Conservation (phyloP, 2,329 filamentous ascomycete species). For the Leptographium radiaticola region DNA sequence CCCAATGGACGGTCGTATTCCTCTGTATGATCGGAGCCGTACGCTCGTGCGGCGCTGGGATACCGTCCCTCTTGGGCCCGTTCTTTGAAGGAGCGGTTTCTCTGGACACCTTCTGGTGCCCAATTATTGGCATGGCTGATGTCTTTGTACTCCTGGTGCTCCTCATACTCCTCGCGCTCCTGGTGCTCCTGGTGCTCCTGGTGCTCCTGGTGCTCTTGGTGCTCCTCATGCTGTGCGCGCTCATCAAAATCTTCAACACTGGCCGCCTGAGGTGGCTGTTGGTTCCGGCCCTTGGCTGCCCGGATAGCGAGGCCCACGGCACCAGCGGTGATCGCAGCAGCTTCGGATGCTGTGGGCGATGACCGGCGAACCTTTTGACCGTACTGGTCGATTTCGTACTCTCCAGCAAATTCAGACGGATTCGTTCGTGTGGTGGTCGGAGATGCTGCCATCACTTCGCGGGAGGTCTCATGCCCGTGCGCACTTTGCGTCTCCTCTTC, state of each 20-base stretch:
- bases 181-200: conserved; percentile 14
- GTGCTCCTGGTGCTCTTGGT: conserved; percentile 23
- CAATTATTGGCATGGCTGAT: conserved; percentile 17
- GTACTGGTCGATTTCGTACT: conserved; percentile 46
- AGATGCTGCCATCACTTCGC: conserved; percentile 20
- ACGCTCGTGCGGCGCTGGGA: conserved; percentile 41
- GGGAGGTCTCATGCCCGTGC: neutral
- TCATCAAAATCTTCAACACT: conserved; percentile 19
- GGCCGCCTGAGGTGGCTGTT: conserved; percentile 18
- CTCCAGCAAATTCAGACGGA: conserved; percentile 28
- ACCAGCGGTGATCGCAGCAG: conserved; percentile 39
- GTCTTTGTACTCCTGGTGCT: conserved; percentile 18
- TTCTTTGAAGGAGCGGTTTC: conserved; percentile 55
- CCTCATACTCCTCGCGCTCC: conserved; percentile 17
- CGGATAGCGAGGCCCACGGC: conserved; percentile 41
- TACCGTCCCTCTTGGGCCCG: conserved; percentile 41
- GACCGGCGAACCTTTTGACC: conserved; percentile 40
- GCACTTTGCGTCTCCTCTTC: conserved; percentile 12
- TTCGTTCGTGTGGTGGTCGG: conserved; percentile 10
- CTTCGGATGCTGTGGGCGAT: conserved; percentile 43
- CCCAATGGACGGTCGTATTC: conserved; percentile 40
- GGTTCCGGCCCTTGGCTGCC: conserved; percentile 32
- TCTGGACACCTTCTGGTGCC: conserved; percentile 36
- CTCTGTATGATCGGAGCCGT: conserved; percentile 45
- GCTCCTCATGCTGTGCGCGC: conserved; percentile 16